Percentiles rank a stretch among this genome's conserved stretches.
Conservation (phyloP, 2,329 filamentous ascomycete species). For the Aspergillus neoniger region DNA sequence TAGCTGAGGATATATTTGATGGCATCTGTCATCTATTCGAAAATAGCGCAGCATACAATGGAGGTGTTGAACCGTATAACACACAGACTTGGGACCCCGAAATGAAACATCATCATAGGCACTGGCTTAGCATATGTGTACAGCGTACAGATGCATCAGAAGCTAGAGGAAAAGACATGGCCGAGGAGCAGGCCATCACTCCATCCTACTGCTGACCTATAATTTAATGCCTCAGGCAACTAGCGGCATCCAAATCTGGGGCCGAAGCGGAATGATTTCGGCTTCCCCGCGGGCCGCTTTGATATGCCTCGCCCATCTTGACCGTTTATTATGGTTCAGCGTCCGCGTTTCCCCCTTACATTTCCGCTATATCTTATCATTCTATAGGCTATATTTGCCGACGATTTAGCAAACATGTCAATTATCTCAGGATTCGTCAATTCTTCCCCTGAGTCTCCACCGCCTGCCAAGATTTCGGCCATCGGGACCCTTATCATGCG, state of each 20-base stretch:
- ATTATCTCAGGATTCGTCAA: neutral
- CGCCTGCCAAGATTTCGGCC: conserved; percentile 1
- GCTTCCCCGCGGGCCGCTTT: conserved; percentile 5
- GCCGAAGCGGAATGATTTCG: conserved; percentile 7
- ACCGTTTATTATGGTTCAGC: neutral
- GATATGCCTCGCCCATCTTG: neutral
- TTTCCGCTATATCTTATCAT: neutral
- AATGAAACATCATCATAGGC: neutral
- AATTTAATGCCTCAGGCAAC: neutral
- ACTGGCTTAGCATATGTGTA: neutral
- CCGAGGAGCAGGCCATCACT: neutral
- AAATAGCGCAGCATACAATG: neutral
- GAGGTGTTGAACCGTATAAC: neutral
- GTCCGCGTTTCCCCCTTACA: neutral
- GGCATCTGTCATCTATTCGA: neutral
- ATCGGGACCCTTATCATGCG: conserved; percentile 1
- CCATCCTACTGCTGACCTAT: neutral
- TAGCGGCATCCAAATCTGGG: conserved; percentile 10
- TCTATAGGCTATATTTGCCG: conserved; percentile 1
- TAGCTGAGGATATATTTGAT: neutral
- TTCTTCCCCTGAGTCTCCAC: neutral
- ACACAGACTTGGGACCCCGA: neutral
- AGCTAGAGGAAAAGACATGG: neutral
- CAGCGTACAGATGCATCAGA: neutral
- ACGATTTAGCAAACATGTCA: neutral